Evolutionary conservation across 2,329 filamentous ascomycete genomes (phyloP), one percentile per base, ranked within the genome.

Genomic region (Cladosporium sp.): DNA sequence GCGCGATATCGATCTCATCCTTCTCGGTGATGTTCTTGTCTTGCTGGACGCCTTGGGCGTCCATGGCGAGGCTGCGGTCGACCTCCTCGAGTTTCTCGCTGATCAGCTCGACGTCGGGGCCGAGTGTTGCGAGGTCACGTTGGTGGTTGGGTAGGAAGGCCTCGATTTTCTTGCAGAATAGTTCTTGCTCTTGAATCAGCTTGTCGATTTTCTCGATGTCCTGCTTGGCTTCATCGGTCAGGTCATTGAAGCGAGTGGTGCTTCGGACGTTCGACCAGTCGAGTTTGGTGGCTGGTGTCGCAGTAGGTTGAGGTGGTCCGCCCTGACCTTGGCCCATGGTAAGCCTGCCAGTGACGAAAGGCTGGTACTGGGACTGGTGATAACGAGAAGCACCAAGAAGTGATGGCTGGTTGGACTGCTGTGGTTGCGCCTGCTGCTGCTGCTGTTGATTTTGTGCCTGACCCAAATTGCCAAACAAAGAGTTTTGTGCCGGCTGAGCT

Each of bases 171-270:
- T 88, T 84, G 69, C 90, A 87, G 72, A 88, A 87, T 59, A 77
- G 73, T 67, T 96, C 91, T 70, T 94, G 91, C 55, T 82, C 81
- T 66, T 90, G 84, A 65, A 99, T 93, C 62, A 87, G 84, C 58
- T 83, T 83, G 73, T 99, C 93, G 62, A 96, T 84, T 9, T 80
- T 75, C 61, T 90, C 84, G 61, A 99, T 89, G 64, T 90, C 78
- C 61, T 85, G 83, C 69, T 96, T 91, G 15, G 96, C 78, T 28
- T 90, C 85, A 64, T 93, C 88, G 60, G 89, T 85, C 25, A 96
- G 86, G 72, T 96, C 93, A 70, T 91, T 90, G 77, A 94, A 97
- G 61, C 94, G 90, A 3, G 91, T 96, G 0, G 92, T 96, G 15
- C 89, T 88, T 53, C 91, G 85, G 60, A 97, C 79, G 69, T 89